Evolutionary conservation across 2,329 filamentous ascomycete species (phyloP), one percentile per base, ranked within the genome.

Genomic region (Botrytis paeoniae): DNA sequence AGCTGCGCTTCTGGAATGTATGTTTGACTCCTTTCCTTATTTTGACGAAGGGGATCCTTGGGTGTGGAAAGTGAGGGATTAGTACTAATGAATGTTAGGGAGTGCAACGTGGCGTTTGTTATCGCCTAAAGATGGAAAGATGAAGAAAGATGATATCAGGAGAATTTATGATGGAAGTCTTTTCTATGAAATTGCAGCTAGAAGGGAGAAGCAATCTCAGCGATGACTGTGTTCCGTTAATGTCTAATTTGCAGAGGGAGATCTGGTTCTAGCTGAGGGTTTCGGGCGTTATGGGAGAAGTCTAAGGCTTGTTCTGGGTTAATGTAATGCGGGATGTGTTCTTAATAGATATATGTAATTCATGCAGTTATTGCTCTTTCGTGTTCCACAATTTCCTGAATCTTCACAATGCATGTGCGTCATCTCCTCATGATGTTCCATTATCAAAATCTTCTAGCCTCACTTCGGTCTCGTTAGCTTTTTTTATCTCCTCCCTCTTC

Each of bases 81-180:
- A 22, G 22, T 72, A 18, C 32, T 64, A 43, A 54, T 57, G 2
- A 14, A n/a, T 18, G 45, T 22, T 35, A 83, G 84, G 84, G 83
- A 76, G 83, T 4, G 85, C 85, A 0, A 85, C 85, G 0, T 88
- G 86, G 73, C 76, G 89, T 25, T 81, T 90, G 62, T 80, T 89
- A 9, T 86, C 85, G 85, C 87, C 88, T 0, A 83, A 84, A 59
- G 86, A 90, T 77, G 88, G 88, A 0, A 81, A 82, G 69, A 84
- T 89, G 80, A 83, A 80, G 77, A 90, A 90, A 80, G 87, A 90
- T 63, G 88, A 90, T 70, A 82, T 88, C 29, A 79, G 86, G n/a
- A 78, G 83, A 12, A 80, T 87, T 9, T 88, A 85, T 75, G 85
- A 88, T 78, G 86, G 86, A 14, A 86, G 85, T 77, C 82, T 87